phyloP scores from a whole-genome alignment of 2,329 filamentous ascomycete species.

The Colletotrichum cuscutae region DNA sequence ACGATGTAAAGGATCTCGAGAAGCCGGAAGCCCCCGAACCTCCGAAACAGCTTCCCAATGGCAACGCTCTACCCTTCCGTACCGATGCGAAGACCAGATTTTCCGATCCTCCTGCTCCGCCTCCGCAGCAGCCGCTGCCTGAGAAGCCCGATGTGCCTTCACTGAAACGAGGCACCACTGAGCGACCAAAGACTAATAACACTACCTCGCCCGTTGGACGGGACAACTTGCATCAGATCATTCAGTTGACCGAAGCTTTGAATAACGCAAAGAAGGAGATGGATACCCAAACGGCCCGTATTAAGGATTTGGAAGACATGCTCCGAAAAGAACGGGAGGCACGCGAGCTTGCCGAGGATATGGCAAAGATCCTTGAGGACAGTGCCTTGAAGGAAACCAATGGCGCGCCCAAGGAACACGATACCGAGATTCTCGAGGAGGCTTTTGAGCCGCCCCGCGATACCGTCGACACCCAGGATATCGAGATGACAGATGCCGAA shows the following conservation, averaged over 20 bases:
- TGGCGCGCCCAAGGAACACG: conserved; percentile 48
- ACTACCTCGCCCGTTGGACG: conserved; percentile 67
- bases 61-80: conserved; percentile 66
- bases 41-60: conserved; percentile 61
- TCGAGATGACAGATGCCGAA: conserved; percentile 37
- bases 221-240: conserved; percentile 75
- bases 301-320: conserved; percentile 84
- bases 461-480: conserved; percentile 38
- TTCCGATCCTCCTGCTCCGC: conserved; percentile 91
- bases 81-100: conserved; percentile 85
- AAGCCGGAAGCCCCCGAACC: conserved; percentile 60
- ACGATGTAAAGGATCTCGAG: conserved; percentile 69
- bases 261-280: conserved; percentile 87
- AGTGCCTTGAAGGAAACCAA: conserved; percentile 53
- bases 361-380: conserved; percentile 76
- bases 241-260: conserved; percentile 86
- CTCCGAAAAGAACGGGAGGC: conserved; percentile 83
- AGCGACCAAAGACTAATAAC: conserved; percentile 70
- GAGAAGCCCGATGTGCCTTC: conserved; percentile 88
- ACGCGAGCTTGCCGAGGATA: conserved; percentile 84
- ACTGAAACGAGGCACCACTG: conserved; percentile 80
- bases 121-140: conserved; percentile 90
- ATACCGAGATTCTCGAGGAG: conserved; percentile 54
- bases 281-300: conserved; percentile 80
- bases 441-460: conserved; percentile 58